Evolutionary conservation across 371 early-diverging fungal genomes (phyloP), one percentile per base, ranked within the genome.

Genomic region (Phascolomyces articulosus): DNA sequence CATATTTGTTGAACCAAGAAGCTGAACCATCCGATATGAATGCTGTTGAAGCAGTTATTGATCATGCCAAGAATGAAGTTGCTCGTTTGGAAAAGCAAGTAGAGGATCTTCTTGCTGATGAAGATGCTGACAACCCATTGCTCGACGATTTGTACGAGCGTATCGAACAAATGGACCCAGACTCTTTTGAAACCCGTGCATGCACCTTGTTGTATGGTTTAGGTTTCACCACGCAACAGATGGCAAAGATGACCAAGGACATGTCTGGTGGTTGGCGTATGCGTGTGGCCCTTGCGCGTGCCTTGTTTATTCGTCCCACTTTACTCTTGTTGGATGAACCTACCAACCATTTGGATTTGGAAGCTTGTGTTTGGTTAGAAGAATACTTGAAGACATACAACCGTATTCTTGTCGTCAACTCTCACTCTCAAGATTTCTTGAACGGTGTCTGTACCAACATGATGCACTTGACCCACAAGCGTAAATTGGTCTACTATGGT

Each of bases 241-340:
- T 95, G 93, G 78, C 84, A 64, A 91, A 92, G 82, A 86, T 84
- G 63, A 97, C 98, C 65, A 93, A 90, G 85, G 95, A 95, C 69
- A 89, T 99, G 83, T 98, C 98, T 75, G 99, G 99, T 89, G 99
- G 99, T 71, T 99, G 99, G 99, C 91, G 98, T 69, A 98, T 98
- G 98, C 89, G 99, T 72, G 98, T 98, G 40, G 93, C 98, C 9
- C 85, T 99, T 34, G 98, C 99, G 53, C 91, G 95, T 74, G 99
- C 99, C 49, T 85, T 99, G 74, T 98, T 97, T 83, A 91, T 94
- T 68, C 89, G 90, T 74, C 99, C 99, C 18, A 98, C 98, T 7
- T 82, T 99, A 11, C 80, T 99, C 72, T 83, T 99, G 63, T 84
- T 99, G 68, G 99, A 99, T 85, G 97, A 99, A 75, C 98, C 98